Conservation (phyloP, 257 asterid genomes). For the Striga asiatica region DNA sequence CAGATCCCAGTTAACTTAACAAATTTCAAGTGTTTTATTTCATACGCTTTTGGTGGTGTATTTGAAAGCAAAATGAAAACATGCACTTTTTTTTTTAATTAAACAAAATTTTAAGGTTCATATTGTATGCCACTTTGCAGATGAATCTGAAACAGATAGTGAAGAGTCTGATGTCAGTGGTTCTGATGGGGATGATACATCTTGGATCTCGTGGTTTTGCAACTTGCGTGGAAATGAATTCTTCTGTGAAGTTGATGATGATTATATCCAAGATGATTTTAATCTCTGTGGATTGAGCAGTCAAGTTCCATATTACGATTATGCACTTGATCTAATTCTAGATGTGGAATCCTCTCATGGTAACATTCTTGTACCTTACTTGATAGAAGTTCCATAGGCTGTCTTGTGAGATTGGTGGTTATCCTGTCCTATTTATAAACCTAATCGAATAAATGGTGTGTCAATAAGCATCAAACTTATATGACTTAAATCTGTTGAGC, state of each 20-base stretch:
- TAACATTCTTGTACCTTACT: conserved; percentile 13
- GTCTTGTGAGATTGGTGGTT: background rate
- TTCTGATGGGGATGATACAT: conserved; percentile 59
- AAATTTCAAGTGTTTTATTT: too few species aligned
- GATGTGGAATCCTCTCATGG: conserved; percentile 67
- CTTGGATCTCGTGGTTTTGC: conserved; percentile 68
- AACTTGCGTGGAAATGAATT: conserved; percentile 60
- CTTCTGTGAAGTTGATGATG: conserved; percentile 61
- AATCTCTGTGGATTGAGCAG: conserved; percentile 61
- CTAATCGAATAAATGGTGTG: background rate
- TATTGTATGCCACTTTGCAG: conserved; percentile 21
- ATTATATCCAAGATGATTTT: conserved; percentile 56
- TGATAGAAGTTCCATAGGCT: background rate
- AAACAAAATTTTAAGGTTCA: background rate
- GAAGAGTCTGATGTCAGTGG: conserved; percentile 64
- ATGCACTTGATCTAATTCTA: conserved; percentile 48
- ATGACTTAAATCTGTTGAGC: background rate
- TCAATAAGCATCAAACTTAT: background rate
- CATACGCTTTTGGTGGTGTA: too few species aligned
- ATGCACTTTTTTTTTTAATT: too few species aligned
- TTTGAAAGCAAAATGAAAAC: too few species aligned
- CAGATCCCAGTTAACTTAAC: too few species aligned
- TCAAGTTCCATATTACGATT: conserved; percentile 56
- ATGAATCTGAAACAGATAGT: conserved; percentile 57
- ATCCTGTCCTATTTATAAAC: background rate